These are phyloP conservation scores for Scytalidium lignicola DNA, from an alignment of 2,329 filamentous ascomycete species.

Conservation along the genomic window DNA sequence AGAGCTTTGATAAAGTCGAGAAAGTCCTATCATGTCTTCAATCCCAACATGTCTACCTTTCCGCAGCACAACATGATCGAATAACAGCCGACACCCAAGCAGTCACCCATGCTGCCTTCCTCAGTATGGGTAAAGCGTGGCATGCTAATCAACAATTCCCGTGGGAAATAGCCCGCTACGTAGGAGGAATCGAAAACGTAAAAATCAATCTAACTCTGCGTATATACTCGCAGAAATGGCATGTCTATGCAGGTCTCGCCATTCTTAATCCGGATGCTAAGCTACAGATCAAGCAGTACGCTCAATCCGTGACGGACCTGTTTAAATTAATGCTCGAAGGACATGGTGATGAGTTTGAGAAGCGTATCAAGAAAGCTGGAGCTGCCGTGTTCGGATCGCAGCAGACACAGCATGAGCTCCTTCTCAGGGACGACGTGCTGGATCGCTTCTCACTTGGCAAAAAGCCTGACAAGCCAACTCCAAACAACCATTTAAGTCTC, in stretches of 20 bases:
- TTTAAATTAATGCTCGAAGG: constrained; percentile 97
- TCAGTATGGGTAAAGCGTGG: constrained; percentile 98
- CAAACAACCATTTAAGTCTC: constrained; percentile 90
- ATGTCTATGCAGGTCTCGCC: constrained; percentile 95
- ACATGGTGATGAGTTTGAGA: constrained; percentile 66
- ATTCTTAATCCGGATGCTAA: constrained; percentile 93
- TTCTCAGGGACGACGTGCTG: constrained; percentile 75
- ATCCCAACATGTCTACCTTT: constrained; percentile 83
- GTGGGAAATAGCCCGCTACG: constrained; percentile 93
- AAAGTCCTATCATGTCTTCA: constrained; percentile 74
- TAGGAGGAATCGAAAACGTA: constrained; percentile 97
- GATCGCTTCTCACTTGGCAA: constrained; percentile 84
- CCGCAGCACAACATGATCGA: constrained; percentile 82
- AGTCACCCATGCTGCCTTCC: constrained; percentile 93
- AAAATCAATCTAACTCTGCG: constrained; percentile 98
- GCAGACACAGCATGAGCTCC: constrained; percentile 55
- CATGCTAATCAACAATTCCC: constrained; percentile 92
- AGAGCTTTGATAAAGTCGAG: constrained; percentile 73
- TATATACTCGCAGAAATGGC: constrained; percentile 99
- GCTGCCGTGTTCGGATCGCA: constrained; percentile 58
- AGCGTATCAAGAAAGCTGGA: constrained; percentile 74
- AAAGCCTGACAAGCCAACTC: constrained; percentile 49
- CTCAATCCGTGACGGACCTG: constrained; percentile 82
- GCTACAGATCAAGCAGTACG: constrained; percentile 91
- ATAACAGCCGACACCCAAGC: constrained; percentile 98